Evolutionary conservation across 805 yeast species (phyloP).

Genomic region (Zygoascus bituminiphila): DNA sequence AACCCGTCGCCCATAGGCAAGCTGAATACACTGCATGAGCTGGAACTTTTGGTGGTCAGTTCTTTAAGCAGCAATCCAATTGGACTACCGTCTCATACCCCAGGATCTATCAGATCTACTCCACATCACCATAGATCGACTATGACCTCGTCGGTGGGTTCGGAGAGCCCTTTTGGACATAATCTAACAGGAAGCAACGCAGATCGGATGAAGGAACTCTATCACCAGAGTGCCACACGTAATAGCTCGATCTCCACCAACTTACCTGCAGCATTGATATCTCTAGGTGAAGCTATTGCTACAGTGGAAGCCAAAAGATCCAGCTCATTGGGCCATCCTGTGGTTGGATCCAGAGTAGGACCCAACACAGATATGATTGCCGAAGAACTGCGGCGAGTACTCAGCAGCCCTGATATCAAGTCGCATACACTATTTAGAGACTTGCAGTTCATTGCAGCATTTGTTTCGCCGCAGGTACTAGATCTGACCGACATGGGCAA

Average conservation of each 20-base stretch:
- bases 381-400: conserved; percentile 25
- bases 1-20: conserved; percentile 22
- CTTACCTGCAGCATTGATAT: conserved; percentile 11
- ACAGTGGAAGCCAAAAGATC: conserved; percentile 20
- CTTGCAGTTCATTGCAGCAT: conserved; percentile 28
- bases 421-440: conserved; percentile 29
- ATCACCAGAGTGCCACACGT: background rate
- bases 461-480: conserved; percentile 24
- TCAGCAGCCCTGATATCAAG: conserved; percentile 21
- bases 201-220: background rate
- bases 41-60: conserved; percentile 21
- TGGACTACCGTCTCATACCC: conserved; percentile 7
- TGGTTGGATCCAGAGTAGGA: conserved; percentile 5
- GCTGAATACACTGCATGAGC: conserved; percentile 20
- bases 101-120: conserved; percentile 15
- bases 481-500: conserved; percentile 26
- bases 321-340: conserved; percentile 12
- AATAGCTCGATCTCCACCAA: conserved; percentile 1
- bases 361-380: conserved; percentile 28
- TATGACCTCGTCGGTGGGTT: conserved; percentile 14
- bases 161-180: conserved; percentile 12
- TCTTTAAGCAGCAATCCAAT: conserved; percentile 11
- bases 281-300: conserved; percentile 19
- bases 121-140: conserved; percentile 8
- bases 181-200: background rate